Percentiles rank a stretch among this genome's conserved stretches.
These are phyloP conservation scores for Naumovozyma dairenensis DNA, from an alignment of 805 yeast genomes.

Conservation along the genomic window DNA sequence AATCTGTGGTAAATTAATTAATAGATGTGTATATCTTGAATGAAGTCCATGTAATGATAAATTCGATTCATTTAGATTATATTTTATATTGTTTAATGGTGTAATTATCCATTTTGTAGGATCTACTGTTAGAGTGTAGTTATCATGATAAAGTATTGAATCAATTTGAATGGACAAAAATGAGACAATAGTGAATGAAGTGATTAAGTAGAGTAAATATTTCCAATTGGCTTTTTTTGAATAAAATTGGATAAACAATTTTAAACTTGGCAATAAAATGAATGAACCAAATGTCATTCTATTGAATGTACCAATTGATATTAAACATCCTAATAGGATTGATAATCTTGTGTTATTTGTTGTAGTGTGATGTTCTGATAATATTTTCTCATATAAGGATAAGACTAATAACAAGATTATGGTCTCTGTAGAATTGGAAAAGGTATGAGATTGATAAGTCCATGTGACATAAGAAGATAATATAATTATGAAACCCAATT, in stretches of 20 bases:
- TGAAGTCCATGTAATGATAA: constrained; percentile 77
- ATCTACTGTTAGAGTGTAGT: no score
- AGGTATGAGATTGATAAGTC: constrained; percentile 75
- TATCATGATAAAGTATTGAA: constrained; percentile 37
- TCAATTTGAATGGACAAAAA: constrained; percentile 41
- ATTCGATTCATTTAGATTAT: constrained; percentile 53
- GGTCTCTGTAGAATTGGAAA: constrained; percentile 82
- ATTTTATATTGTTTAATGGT: constrained; percentile 66
- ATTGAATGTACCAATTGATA: constrained; percentile 69
- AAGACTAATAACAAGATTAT: constrained; percentile 33
- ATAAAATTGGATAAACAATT: constrained; percentile 35
- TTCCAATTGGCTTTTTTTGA: constrained; percentile 24
- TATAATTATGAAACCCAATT: no score
- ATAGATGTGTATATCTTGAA: constrained; percentile 60
- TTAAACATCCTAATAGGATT: constrained; percentile 35
- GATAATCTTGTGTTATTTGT: constrained; percentile 12
- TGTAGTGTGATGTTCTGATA: constrained; percentile 2
- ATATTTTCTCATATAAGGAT: constrained; percentile 29
- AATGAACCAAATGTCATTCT: constrained; percentile 77
- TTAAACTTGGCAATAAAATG: constrained; percentile 51
- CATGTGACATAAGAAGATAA: constrained; percentile 59
- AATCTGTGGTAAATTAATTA: constrained; percentile 69
- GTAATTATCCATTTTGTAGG: constrained; percentile 36
- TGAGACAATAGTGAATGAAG: constrained; percentile 32
- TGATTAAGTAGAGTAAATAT: constrained; percentile 24